A percentile compares a stretch with the other conserved stretches of the same genome.
Conservation (phyloP, 2,329 filamentous ascomycete genomes). For the Hymenoscyphus linearis region DNA sequence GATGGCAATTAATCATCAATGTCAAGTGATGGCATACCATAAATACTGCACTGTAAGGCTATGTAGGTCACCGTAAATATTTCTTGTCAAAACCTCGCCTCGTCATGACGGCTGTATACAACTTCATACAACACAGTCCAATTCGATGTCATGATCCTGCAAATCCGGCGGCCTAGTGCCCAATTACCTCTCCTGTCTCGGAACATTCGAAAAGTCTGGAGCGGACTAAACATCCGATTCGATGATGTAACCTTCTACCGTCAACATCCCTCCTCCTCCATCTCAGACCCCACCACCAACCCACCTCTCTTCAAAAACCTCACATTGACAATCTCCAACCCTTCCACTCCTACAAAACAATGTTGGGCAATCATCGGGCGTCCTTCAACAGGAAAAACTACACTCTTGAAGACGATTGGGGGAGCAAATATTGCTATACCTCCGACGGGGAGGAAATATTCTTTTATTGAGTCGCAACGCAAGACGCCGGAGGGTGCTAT, state of each 20-base stretch:
- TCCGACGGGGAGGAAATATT: slow-evolving; percentile 69
- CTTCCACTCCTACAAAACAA: slow-evolving; percentile 37
- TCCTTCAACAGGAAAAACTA: slow-evolving; percentile 73
- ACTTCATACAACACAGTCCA: not conserved
- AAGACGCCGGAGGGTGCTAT: slow-evolving; percentile 61
- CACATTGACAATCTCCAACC: slow-evolving; percentile 59
- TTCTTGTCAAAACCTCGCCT: not conserved
- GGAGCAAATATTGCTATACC: slow-evolving; percentile 74
- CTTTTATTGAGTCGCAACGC: slow-evolving; percentile 63
- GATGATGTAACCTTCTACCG: slow-evolving; percentile 78
- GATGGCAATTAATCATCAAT: not conserved
- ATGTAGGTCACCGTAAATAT: not conserved
- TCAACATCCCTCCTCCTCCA: slow-evolving; percentile 56
- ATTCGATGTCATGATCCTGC: not conserved
- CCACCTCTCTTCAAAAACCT: slow-evolving; percentile 69
- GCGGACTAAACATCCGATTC: too few species aligned
- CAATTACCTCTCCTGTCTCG: not conserved
- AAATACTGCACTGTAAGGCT: not conserved
- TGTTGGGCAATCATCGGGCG: slow-evolving; percentile 84
- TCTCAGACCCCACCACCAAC: slow-evolving; percentile 42
- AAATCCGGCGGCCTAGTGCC: not conserved
- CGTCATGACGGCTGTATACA: not conserved
- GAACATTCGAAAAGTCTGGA: not conserved
- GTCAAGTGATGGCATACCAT: not conserved
- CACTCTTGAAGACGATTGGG: slow-evolving; percentile 71